Evolutionary conservation across 1,284 basidiomycete genomes (phyloP).

Genomic region (Bjerkandera adusta): DNA sequence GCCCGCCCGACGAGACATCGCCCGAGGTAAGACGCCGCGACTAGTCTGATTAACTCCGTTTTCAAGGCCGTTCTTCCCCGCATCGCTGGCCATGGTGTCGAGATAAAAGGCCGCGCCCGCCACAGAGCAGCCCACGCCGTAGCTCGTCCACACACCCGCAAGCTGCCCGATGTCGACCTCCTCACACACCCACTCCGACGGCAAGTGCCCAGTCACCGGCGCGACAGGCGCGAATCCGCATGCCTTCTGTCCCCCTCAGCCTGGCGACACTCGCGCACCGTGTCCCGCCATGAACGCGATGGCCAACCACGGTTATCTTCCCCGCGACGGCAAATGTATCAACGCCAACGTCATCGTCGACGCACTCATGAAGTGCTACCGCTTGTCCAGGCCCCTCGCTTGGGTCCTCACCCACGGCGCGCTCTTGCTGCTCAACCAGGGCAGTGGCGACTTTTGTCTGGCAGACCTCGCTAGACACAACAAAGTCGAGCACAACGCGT

Average conservation of each 20-base stretch:
- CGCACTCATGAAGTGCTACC: slow-evolving; percentile 26
- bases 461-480: slow-evolving; percentile 32
- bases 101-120: too few species aligned
- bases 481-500: slow-evolving; percentile 36
- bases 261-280: slow-evolving; percentile 36
- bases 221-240: slow-evolving; percentile 15
- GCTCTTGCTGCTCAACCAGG: slow-evolving; percentile 23
- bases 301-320: slow-evolving; percentile 45
- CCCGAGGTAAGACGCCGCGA: too few species aligned
- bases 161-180: neutral
- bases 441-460: slow-evolving; percentile 21
- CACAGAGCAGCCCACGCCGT: too few species aligned
- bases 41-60: too few species aligned
- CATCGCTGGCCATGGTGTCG: too few species aligned
- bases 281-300: slow-evolving; percentile 50
- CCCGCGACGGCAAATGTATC: slow-evolving; percentile 24
- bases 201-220: slow-evolving; percentile 11
- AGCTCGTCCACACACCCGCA: too few species aligned
- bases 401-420: slow-evolving; percentile 25
- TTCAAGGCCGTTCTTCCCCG: too few species aligned
- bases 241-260: slow-evolving; percentile 18
- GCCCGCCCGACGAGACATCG: too few species aligned
- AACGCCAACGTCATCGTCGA: slow-evolving; percentile 18
- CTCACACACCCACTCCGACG: slow-evolving; percentile 5
- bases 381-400: slow-evolving; percentile 26